Conservation (phyloP, 2,329 filamentous ascomycete genomes). For the Apiospora malaysiana region DNA sequence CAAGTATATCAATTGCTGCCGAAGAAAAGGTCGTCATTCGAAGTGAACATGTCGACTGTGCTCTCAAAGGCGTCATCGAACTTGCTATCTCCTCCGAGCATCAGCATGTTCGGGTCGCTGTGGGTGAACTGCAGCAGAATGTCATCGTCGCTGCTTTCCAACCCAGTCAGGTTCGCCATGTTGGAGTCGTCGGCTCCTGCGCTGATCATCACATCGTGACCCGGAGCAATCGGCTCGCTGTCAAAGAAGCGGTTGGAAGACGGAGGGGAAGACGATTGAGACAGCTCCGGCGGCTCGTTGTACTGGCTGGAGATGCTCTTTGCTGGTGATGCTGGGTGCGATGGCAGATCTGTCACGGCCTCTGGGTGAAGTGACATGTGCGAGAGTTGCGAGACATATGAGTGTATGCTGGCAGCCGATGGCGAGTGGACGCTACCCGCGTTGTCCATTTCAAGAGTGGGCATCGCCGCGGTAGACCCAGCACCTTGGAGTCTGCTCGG, state of each 20-base stretch:
- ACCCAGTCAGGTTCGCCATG: constrained; percentile 34
- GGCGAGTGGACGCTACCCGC: constrained; percentile 47
- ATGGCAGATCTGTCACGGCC: constrained; percentile 21
- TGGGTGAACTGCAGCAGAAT: constrained; percentile 53
- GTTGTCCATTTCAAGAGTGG: constrained; percentile 35
- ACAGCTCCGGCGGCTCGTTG: constrained; percentile 65
- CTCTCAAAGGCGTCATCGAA: constrained; percentile 61
- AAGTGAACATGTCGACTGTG: constrained; percentile 56
- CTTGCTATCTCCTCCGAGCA: constrained; percentile 51
- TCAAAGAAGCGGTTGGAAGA: constrained; percentile 51
- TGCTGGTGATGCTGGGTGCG: constrained; percentile 52
- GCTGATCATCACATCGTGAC: constrained; percentile 39
- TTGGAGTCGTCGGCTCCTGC: constrained; percentile 38
- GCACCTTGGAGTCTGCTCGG: constrained; percentile 43
- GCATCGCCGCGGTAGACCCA: constrained; percentile 47
- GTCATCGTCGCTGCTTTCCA: constrained; percentile 49
- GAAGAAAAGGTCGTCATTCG: constrained; percentile 60
- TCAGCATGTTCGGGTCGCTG: constrained; percentile 52
- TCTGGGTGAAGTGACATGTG: constrained; percentile 37
- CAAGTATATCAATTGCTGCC: constrained; percentile 34
- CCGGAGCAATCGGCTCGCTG: constrained; percentile 47
- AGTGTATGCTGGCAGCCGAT: constrained; percentile 51
- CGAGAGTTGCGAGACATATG: constrained; percentile 51
- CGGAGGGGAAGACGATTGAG: constrained; percentile 64
- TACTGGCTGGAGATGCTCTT: constrained; percentile 59